Percentiles rank a stretch among this genome's conserved stretches.
These are phyloP conservation scores for Sabuloglossum arenarium DNA, from an alignment of 495 filamentous ascomycete species.

Conservation along the genomic window DNA sequence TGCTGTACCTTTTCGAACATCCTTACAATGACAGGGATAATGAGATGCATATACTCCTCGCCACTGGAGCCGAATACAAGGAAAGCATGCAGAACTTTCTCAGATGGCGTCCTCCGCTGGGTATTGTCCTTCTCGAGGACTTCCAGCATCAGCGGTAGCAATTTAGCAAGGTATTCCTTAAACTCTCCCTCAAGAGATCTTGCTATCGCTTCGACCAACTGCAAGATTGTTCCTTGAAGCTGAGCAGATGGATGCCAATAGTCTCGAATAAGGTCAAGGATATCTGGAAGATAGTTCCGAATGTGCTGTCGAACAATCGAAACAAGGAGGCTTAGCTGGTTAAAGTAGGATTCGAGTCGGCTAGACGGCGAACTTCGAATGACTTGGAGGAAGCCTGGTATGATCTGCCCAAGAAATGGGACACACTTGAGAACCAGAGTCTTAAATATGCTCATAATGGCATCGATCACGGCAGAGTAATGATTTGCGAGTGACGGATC, in stretches of 20 bases:
- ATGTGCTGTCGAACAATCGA: constrained; percentile 94
- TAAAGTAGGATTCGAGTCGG: constrained; percentile 86
- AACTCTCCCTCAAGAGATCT: constrained; percentile 90
- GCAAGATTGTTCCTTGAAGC: constrained; percentile 75
- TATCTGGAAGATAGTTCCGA: constrained; percentile 61
- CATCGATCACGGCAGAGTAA: constrained; percentile 90
- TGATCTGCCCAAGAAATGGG: constrained; percentile 74
- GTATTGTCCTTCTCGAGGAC: constrained; percentile 75
- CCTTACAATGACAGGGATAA: constrained; percentile 85
- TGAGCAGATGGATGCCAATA: constrained; percentile 62
- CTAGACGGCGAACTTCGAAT: constrained; percentile 52
- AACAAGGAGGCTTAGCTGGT: constrained; percentile 79
- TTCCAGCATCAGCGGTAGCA: constrained; percentile 82
- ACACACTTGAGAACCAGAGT: constrained; percentile 91
- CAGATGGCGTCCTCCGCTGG: constrained; percentile 50
- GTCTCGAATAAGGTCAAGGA: constrained; percentile 63
- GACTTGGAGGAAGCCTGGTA: constrained; percentile 78
- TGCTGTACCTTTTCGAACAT: constrained; percentile 74
- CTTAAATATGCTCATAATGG: constrained; percentile 96
- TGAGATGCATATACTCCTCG: constrained; percentile 98
- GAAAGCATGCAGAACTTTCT: constrained; percentile 85
- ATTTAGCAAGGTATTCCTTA: constrained; percentile 70
- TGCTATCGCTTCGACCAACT: constrained; percentile 82
- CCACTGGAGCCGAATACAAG: constrained; percentile 88
- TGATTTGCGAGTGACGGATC: constrained; percentile 74